Conservation (phyloP, 495 filamentous ascomycete species). For the Rhypophila decipiens region DNA sequence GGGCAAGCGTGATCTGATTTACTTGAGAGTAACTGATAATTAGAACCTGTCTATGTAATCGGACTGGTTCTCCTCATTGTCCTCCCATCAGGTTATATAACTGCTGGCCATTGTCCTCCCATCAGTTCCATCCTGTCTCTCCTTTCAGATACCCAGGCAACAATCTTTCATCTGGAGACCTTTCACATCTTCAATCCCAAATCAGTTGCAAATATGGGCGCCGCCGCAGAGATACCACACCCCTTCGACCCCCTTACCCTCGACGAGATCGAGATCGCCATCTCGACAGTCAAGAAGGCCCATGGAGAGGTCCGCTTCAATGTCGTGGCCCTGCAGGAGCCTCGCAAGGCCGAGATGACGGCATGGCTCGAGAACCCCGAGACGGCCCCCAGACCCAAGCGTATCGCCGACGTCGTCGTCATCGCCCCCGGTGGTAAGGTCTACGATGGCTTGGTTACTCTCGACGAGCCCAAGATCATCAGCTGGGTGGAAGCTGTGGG, state of each 20-base stretch:
- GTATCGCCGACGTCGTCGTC: constrained; percentile 81
- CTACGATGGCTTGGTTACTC: constrained; percentile 78
- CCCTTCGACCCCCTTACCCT: constrained; percentile 80
- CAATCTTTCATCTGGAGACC: too few relatives aligned
- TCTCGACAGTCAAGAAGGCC: constrained; percentile 62
- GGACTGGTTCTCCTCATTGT: too few relatives aligned
- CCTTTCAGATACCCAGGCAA: neutral
- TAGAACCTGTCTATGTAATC: too few relatives aligned
- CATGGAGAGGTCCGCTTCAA: constrained; percentile 76
- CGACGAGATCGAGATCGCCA: constrained; percentile 69
- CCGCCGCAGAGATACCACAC: constrained; percentile 39
- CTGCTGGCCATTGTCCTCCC: too few relatives aligned
- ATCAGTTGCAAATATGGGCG: constrained; percentile 16
- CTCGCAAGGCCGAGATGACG: constrained; percentile 80
- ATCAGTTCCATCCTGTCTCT: too few relatives aligned
- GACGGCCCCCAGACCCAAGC: constrained; percentile 54
- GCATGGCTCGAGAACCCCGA: constrained; percentile 67
- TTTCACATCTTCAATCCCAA: neutral
- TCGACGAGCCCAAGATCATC: constrained; percentile 62
- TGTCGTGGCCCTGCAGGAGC: constrained; percentile 82
- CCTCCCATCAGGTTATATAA: too few relatives aligned
- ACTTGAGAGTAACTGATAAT: too few relatives aligned
- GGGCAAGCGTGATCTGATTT: too few relatives aligned
- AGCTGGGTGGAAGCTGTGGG: constrained; percentile 73
- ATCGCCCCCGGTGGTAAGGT: constrained; percentile 74